These are phyloP conservation scores for Hyaloscypha finlandica DNA, from an alignment of 495 filamentous ascomycete species.

Conservation along the genomic window DNA sequence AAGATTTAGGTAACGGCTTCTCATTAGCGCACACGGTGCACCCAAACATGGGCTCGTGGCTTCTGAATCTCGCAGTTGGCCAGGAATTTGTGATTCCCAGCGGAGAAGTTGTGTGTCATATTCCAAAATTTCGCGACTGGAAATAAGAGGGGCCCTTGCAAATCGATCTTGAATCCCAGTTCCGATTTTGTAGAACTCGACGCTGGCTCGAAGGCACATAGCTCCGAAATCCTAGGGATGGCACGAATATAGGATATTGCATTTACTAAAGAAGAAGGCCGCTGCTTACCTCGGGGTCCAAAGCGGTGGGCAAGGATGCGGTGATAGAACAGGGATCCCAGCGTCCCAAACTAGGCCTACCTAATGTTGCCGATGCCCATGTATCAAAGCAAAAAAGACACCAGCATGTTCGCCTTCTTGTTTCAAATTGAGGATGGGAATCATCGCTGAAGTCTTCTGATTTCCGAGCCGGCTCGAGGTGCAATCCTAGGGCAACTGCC, in stretches of 20 bases:
- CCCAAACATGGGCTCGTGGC: not conserved
- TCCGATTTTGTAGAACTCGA: not conserved
- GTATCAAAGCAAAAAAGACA: constrained; percentile 74
- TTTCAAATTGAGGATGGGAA: constrained; percentile 41
- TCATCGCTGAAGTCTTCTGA: constrained; percentile 51
- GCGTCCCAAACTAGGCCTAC: constrained; percentile 69
- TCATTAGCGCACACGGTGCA: not conserved
- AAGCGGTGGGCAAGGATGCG: not conserved
- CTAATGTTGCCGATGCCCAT: constrained; percentile 71
- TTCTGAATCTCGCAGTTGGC: constrained; percentile 41
- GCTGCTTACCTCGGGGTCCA: too few species aligned
- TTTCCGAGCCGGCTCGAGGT: constrained; percentile 54
- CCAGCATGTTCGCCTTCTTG: constrained; percentile 74
- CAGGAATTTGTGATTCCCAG: constrained; percentile 65
- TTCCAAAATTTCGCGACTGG: not conserved
- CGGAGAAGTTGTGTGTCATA: constrained; percentile 49
- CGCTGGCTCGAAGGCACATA: constrained; percentile 37
- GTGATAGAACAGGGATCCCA: constrained; percentile 54
- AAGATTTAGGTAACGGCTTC: not conserved
- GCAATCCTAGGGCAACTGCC: constrained; percentile 66
- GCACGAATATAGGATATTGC: constrained; percentile 20
- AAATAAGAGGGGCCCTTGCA: not conserved
- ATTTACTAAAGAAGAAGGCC: too few species aligned
- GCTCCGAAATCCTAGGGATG: constrained; percentile 37
- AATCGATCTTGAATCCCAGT: not conserved